Evolutionary conservation across 2,329 filamentous ascomycete genomes (phyloP).

Genomic region (Fusarium oligoseptatum): DNA sequence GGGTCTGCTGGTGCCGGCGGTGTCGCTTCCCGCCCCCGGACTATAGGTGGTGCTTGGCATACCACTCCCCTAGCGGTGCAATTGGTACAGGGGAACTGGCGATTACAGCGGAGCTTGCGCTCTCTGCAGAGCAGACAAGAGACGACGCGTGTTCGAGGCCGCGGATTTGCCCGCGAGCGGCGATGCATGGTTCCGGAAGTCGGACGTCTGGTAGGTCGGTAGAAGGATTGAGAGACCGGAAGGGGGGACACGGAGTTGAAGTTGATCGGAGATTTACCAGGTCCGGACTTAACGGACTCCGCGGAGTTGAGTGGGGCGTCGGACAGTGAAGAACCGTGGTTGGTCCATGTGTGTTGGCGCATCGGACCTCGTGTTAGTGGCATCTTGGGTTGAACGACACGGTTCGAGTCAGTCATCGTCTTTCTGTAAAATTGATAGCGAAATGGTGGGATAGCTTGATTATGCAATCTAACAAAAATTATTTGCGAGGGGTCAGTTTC

Average conservation of each 20-base stretch:
- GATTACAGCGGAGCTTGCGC: neutral
- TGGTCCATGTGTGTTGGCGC: neutral
- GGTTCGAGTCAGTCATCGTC: no score
- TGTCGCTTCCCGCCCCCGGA: neutral
- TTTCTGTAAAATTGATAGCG: no score
- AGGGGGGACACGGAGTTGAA: neutral
- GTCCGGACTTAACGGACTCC: constrained; percentile 1
- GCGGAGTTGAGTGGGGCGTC: neutral
- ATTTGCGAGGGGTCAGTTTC: no score
- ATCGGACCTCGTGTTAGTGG: neutral
- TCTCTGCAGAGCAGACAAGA: neutral
- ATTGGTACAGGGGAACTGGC: constrained; percentile 1
- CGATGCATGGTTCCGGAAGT: neutral
- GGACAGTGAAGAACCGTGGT: neutral
- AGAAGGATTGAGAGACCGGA: neutral
- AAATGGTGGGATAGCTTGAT: no score
- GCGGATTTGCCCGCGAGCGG: neutral
- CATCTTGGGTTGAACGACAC: no score
- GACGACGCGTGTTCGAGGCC: neutral
- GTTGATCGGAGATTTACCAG: neutral
- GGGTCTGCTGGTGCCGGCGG: neutral
- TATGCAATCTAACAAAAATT: no score
- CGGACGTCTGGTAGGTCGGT: neutral
- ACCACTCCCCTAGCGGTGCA: neutral
- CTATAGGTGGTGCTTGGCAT: neutral